Base-by-base conservation (phyloP, 169 alveolate genomes). In the Plasmodium malariae region DNA sequence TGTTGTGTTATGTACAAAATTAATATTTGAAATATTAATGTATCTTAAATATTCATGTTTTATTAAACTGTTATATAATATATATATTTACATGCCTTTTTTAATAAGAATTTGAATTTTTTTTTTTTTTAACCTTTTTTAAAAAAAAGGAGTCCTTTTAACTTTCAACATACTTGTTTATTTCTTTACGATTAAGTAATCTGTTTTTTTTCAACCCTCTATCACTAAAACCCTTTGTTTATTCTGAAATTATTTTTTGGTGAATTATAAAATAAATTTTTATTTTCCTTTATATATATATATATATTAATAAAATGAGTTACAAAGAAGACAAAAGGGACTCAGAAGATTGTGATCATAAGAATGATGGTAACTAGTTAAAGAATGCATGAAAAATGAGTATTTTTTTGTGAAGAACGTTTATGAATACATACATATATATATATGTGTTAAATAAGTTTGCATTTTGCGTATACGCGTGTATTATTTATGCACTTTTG, bases 331-430 rank as follows among this genome's bases (percentile, higher is more conserved):
- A 67, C n/a, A 65, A 67, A 19, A 49, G 43, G 43, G 63, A 67
- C 51, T 80, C 90, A 54, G 73, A 80, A 51, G 90, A 78, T 24
- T 73, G 36, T 51, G 83, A 65, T 63, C 90, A 80, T 59, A 63
- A 80, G 67, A 80, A 80, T 48, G 90, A 63, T 68, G 90, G 90
- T 80, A 80, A 57, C 24, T 43, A 28, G 59, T 30, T 34, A 40
- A 57, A 30, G 12, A 26, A 32, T 34, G 59, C n/a, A n/a, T n/a
- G n/a, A n/a, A n/a, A n/a, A n/a, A n/a, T n/a, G n/a, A n/a, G n/a
- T n/a, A n/a, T n/a, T n/a, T n/a, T n/a, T 43, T 0, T 62, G 19
- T 24, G 5, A 68, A 65, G 14, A 65, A 63, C 3, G 0, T 34
- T 11, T 68, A 43, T 49, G 26, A 26, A 71, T 49, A 51, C 3